Base-by-base conservation (phyloP, 2,329 filamentous ascomycete species). In the Ceratocystis papillata region DNA sequence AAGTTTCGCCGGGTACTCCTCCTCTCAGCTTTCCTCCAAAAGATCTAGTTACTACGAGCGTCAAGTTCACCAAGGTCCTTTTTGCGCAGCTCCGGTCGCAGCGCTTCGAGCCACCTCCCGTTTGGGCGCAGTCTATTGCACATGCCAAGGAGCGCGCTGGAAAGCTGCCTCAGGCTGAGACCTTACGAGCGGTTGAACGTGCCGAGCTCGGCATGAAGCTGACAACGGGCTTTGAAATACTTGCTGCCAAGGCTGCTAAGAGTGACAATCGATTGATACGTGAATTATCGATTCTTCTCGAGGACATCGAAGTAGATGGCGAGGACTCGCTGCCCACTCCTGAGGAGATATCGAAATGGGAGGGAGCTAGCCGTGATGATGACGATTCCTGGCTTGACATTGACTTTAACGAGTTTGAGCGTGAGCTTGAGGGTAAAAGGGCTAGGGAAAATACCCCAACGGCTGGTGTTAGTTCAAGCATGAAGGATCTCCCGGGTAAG, bases 361-460 rank as follows among this genome's bases (percentile, higher is more conserved):
- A 81, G 45, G 75, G 80, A 37, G 72, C 73, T 2, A 76, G 78
- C 37, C 80, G 78, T n/a, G 83, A 93, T 62, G 93, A 97, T 68
- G 85, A 91, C 70, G 94, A 97, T 71, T 81, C 83, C 25, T 99
- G 94, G 94, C 79, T 99, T 69, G 87, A 97, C 71, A 95, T 99
- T 67, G 86, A 92, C 72, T 96, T 90, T 70, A 82, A 87, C 20
- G 91, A 96, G 69, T 90, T 99, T 66, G 92, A 96, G 71, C 80
- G 82, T 33, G 91, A 96, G 73, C 77, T 99, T 1, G 79, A 82
- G 37, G 81, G 82, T 0, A 78, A 70, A n/a, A 60, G 46, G 63
- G 76, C 76, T 5, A 50, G 17, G 41, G 55, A 22, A 57, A 6
- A 1, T 2, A 17, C 41, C 2, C 15, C 37, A 45, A 37, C 30